Percentiles rank a stretch among this genome's conserved stretches.
phyloP scores from a whole-genome alignment of 768 basidiomycete genomes.

The Termitomyces titanicus region DNA sequence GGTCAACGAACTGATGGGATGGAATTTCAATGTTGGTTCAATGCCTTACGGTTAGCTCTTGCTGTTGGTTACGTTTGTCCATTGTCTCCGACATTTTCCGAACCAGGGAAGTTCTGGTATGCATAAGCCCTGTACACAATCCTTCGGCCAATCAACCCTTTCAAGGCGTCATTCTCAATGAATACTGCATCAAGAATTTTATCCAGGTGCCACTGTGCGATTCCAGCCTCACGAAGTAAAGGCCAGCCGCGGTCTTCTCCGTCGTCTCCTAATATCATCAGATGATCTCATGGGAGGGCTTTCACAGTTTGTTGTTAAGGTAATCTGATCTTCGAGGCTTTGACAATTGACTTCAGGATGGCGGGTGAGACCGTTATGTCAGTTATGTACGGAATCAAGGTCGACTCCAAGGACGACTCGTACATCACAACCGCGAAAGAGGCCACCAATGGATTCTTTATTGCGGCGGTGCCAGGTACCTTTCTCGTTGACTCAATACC shows the following conservation, averaged over 20 bases:
- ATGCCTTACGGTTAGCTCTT: slow-evolving; percentile 13
- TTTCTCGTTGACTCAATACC: slow-evolving; percentile 31
- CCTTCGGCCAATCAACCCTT: neutral
- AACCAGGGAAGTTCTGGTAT: slow-evolving; percentile 8
- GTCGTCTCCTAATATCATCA: slow-evolving; percentile 16
- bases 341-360: slow-evolving; percentile 2
- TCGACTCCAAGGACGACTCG: slow-evolving; percentile 29
- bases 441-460: slow-evolving; percentile 24
- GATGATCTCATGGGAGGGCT: slow-evolving; percentile 13
- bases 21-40: slow-evolving; percentile 12
- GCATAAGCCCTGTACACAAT: no score
- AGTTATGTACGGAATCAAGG: slow-evolving; percentile 31
- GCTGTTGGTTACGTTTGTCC: neutral
- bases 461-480: slow-evolving; percentile 22
- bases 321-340: no score
- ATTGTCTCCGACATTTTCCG: neutral
- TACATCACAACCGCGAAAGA: slow-evolving; percentile 29
- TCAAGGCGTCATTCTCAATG: slow-evolving; percentile 21
- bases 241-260: slow-evolving; percentile 19
- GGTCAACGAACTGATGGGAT: slow-evolving; percentile 22
- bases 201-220: slow-evolving; percentile 12
- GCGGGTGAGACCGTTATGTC: slow-evolving; percentile 26
- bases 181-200: slow-evolving; percentile 21
- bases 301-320: slow-evolving; percentile 5
- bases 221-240: slow-evolving; percentile 20